These are phyloP conservation scores for Gossypium lobatum DNA, from an alignment of 441 rosid genomes.

Conservation along the genomic window DNA sequence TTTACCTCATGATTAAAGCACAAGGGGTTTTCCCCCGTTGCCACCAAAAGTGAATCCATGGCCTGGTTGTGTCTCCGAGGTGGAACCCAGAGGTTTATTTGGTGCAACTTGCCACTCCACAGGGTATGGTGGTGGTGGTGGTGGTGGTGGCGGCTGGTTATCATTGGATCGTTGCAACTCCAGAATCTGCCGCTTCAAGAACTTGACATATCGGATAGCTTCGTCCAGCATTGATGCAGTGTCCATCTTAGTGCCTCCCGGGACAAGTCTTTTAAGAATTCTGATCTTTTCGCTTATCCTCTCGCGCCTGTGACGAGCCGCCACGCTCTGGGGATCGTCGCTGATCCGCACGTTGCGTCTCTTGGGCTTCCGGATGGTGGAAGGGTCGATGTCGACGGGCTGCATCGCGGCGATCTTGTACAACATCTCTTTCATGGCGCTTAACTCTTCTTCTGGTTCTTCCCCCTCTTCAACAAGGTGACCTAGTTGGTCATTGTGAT, in stretches of 20 bases:
- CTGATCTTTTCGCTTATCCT: constrained; percentile 84
- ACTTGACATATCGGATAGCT: constrained; percentile 83
- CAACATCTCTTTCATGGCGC: constrained; percentile 89
- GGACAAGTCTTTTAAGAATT: constrained; percentile 75
- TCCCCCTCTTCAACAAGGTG: constrained; percentile 28
- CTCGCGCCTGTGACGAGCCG: constrained; percentile 76
- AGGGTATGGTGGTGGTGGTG: background rate
- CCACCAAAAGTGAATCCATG: constrained; percentile 8
- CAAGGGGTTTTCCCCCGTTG: background rate
- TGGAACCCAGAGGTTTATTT: background rate
- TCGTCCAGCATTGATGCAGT: constrained; percentile 88
- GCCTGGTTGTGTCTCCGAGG: constrained; percentile 9
- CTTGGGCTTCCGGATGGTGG: constrained; percentile 63
- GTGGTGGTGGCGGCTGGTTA: constrained; percentile 17
- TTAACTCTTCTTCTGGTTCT: constrained; percentile 59
- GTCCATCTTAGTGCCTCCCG: constrained; percentile 84
- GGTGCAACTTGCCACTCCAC: constrained; percentile 20
- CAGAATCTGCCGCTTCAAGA: constrained; percentile 78
- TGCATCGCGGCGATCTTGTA: constrained; percentile 83
- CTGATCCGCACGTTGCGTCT: constrained; percentile 76
- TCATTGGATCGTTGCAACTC: constrained; percentile 37
- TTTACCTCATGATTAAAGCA: constrained; percentile 33
- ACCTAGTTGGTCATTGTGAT: constrained; percentile 6
- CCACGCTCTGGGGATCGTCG: constrained; percentile 81
- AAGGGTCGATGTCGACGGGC: constrained; percentile 77